These are phyloP conservation scores for Podospora australis DNA, from an alignment of 495 filamentous ascomycete genomes.

Conservation along the genomic window DNA sequence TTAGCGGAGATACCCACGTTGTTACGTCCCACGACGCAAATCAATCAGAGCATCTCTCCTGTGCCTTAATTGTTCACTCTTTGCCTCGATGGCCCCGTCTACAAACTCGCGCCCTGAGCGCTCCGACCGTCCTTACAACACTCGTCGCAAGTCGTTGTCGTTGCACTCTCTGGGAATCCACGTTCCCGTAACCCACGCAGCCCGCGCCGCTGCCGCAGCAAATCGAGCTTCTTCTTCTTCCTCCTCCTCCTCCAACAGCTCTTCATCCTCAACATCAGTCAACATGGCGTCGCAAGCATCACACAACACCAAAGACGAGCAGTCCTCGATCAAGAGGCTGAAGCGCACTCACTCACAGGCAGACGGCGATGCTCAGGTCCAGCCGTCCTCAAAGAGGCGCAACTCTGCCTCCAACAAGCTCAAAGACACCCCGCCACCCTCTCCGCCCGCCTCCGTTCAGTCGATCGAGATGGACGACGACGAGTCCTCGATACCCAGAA, in stretches of 20 bases:
- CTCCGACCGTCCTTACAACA: constrained; percentile 73
- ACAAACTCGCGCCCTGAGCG: constrained; percentile 41
- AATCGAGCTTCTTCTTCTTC: constrained; percentile 19
- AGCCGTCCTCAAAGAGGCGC: constrained; percentile 40
- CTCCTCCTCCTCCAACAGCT: constrained; percentile 19
- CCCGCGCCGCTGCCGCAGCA: constrained; percentile 43
- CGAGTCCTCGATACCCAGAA: constrained; percentile 32
- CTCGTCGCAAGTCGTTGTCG: constrained; percentile 92
- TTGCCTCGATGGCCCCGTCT: background rate
- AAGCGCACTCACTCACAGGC: constrained; percentile 71
- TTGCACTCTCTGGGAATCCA: constrained; percentile 90
- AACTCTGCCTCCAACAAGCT: constrained; percentile 52
- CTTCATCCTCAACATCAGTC: constrained; percentile 46
- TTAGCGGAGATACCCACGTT: background rate
- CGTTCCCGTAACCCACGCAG: constrained; percentile 63
- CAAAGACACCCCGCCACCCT: constrained; percentile 73
- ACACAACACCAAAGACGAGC: constrained; percentile 50
- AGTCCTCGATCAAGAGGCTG: constrained; percentile 74
- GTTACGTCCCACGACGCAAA: background rate
- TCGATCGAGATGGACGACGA: constrained; percentile 40
- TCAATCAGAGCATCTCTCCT: constrained; percentile 3
- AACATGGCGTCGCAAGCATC: constrained; percentile 48
- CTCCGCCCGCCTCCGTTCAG: constrained; percentile 43
- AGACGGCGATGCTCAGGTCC: constrained; percentile 41
- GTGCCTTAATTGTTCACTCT: background rate